phyloP scores from a whole-genome alignment of 31 red algal species.

The Odonthalia washingtoniensis region DNA sequence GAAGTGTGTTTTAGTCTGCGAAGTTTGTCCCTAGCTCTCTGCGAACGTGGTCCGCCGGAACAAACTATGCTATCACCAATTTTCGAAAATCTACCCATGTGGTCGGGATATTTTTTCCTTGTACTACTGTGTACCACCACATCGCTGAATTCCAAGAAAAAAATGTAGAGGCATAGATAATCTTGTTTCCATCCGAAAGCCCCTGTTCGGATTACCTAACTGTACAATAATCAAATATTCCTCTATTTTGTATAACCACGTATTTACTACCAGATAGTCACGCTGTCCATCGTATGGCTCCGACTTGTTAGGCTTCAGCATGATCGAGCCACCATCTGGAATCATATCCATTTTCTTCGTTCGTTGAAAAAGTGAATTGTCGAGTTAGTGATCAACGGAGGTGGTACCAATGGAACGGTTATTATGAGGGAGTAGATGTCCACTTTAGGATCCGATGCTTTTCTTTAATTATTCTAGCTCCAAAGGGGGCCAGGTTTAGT shows the following conservation, averaged over 20 bases:
- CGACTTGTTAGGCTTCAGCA: neutral
- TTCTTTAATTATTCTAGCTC: too few species aligned
- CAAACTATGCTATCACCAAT: neutral
- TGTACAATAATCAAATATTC: neutral
- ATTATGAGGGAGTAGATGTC: too few species aligned
- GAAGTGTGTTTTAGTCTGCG: neutral
- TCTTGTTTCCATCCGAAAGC: neutral
- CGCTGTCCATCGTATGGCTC: neutral
- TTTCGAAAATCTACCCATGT: neutral
- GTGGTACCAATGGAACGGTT: too few species aligned
- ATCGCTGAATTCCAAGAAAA: neutral
- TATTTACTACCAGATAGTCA: constrained; percentile 16
- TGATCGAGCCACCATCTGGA: too few species aligned
- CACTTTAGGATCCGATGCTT: too few species aligned
- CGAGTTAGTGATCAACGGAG: too few species aligned
- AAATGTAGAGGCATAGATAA: neutral
- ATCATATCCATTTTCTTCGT: too few species aligned
- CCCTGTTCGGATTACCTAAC: neutral
- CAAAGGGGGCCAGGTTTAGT: too few species aligned
- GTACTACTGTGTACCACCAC: constrained; percentile 1
- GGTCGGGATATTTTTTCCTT: neutral
- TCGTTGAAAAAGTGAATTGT: too few species aligned
- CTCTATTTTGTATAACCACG: constrained; percentile 22
- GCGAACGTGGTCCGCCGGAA: neutral
- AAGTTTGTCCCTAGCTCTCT: neutral